Evolutionary conservation across 2,329 filamentous ascomycete species (phyloP), one percentile per base, ranked within the genome.

Genomic region (Fusarium temperatum): DNA sequence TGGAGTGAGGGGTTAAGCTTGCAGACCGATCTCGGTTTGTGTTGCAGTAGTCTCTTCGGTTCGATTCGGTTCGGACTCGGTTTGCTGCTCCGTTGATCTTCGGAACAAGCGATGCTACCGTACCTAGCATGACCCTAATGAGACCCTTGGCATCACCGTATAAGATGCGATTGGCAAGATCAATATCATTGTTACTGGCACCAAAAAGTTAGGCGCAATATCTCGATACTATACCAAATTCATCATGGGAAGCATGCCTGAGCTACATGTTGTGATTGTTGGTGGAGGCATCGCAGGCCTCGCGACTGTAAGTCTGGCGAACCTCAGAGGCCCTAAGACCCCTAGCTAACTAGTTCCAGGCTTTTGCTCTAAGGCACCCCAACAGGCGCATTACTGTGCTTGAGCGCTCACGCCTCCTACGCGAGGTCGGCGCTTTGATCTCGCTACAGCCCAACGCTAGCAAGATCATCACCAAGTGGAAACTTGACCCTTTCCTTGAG

Each of bases 401-500:
- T 6, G 74, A 76, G 17, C 69, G 72, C n/a, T 76, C 74, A 32
- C 72, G 74, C 18, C 65, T 76, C 30, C 58, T 76, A 10, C 68
- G 74, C 9, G 74, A 76, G 45, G 74, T 76, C 12, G 74, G 74
- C 8, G 74, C 74, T 14, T 44, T 76, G 7, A 56, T 76, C 11
- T 76, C 74, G 3, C 53, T 76, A 11, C 74, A 76, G 30, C 74
- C 72, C 15, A 76, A 76, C 12, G 72, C 74, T 22, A 76, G 56
- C 45, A 76, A 76, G 45, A 76, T 76, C 15, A 35, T 76, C 26
- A 60, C 68, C 22, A 67, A 67, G 22, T 76, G 72, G 72, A 70
- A 63, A 5, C 65, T 76, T 10, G 42, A 74, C 20, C 38, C 56
- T 5, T 72, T 68, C 20, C 74, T 77, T 17, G 38, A 68, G 20